These are phyloP conservation scores for Pythium oligandrum DNA, from an alignment of 352 stramenopile genomes.

Conservation along the genomic window DNA sequence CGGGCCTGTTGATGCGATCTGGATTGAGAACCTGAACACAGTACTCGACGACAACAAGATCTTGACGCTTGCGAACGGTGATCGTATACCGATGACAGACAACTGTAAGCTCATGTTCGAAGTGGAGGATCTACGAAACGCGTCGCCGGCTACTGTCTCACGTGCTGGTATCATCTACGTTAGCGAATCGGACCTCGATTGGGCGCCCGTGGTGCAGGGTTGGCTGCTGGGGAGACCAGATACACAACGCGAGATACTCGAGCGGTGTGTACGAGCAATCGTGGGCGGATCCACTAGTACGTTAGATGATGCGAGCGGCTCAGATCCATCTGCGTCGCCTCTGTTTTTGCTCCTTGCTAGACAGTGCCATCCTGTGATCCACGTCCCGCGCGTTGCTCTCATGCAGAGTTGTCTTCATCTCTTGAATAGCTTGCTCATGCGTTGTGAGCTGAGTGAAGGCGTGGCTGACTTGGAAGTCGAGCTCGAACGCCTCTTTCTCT, in stretches of 20 bases:
- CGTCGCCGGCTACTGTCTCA: constrained; percentile 89
- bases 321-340: constrained; percentile 2
- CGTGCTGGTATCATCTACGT: constrained; percentile 91
- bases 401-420: constrained; percentile 74
- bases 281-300: constrained; percentile 28
- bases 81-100: constrained; percentile 89
- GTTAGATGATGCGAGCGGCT: constrained; percentile 1
- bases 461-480: constrained; percentile 50
- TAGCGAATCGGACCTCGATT: constrained; percentile 71
- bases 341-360: constrained; percentile 71
- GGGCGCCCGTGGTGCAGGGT: constrained; percentile 58
- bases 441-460: constrained; percentile 57
- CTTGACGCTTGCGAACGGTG: constrained; percentile 89
- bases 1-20: constrained; percentile 90
- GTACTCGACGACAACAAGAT: constrained; percentile 95
- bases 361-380: constrained; percentile 67
- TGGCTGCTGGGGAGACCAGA: constrained; percentile 57
- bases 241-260: constrained; percentile 38
- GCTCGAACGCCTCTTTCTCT: constrained; percentile 82
- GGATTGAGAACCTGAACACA: constrained; percentile 96
- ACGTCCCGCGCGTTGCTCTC: constrained; percentile 58
- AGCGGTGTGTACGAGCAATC: constrained; percentile 38
- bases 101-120: constrained; percentile 92
- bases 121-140: constrained; percentile 90
- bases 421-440: constrained; percentile 46